A percentile compares a stretch with the other conserved stretches of the same genome.
These are phyloP conservation scores for Pilaira anomala DNA, from an alignment of 192 early-diverging fungal species.

Conservation along the genomic window DNA sequence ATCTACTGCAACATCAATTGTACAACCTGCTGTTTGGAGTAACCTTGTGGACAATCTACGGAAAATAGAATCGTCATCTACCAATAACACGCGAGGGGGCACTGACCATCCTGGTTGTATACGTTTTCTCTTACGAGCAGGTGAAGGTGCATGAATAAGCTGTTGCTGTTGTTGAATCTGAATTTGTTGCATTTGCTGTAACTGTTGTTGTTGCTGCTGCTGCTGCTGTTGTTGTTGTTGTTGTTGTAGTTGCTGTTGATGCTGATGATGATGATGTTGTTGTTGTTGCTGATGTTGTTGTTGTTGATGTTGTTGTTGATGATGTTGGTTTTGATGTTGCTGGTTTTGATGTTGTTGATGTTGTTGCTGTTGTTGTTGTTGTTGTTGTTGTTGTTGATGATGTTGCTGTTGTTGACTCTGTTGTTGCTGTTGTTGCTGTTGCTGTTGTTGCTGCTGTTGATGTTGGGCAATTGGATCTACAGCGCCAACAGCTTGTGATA, in stretches of 20 bases:
- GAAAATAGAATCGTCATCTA: slow-evolving; percentile 70
- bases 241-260: background rate
- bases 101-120: slow-evolving; percentile 29
- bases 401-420: background rate
- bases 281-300: no score
- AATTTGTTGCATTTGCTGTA: background rate
- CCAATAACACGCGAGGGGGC: slow-evolving; percentile 57
- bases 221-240: background rate
- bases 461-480: no score
- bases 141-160: background rate
- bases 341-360: background rate
- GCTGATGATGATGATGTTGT: background rate
- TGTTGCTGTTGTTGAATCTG: background rate
- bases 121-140: slow-evolving; percentile 2
- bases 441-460: no score
- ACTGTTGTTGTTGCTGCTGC: background rate
- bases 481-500: no score
- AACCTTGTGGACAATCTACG: slow-evolving; percentile 48
- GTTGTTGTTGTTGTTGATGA: background rate
- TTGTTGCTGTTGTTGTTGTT: background rate
- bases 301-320: background rate
- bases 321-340: background rate
- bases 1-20: slow-evolving; percentile 66
- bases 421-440: no score
- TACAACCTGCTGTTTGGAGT: slow-evolving; percentile 66